Evolutionary conservation across 2,329 filamentous ascomycete species (phyloP), one percentile per base, ranked within the genome.

Genomic region (Fusarium humuli): DNA sequence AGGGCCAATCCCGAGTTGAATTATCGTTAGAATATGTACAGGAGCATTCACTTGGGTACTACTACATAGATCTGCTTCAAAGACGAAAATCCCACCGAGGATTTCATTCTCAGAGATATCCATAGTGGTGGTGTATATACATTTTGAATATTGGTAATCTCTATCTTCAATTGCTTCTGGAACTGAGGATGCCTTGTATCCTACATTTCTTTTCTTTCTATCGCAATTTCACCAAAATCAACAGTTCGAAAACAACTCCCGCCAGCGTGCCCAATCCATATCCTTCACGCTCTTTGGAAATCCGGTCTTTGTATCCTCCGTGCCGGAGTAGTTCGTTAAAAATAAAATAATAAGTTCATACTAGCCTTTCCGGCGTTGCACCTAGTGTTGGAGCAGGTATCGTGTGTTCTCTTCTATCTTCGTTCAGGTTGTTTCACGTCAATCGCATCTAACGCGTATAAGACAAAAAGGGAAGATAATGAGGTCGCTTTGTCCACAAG

Each of bases 1-100:
- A 81, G 84, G 70, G 86, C 86, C 14, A 89, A 89, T 61, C 86
- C 86, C 7, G 87, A 90, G 79, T 73, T 90, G 72, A 84, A 82
- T 62, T 89, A 90, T 75, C 81, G 79, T 64, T 81, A 69, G 9
- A 16, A 12, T 23, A 7, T 48, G 34, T 44, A 27, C 25, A 37
- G 49, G 12, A 32, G 20, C 27, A 20, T 14, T 32, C 16, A 32
- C 13, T 25, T 18, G 18, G 20, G 13, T 42, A 14, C 25, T 53
- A n/a, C 25, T 53, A n/a, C 25, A 20, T 41, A 14, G 16, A 47
- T 41, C 23, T 27, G 23, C 11, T 41, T 8, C 14, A 25, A 49
- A 25, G 32, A 14, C 11, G 49, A 34, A 29, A 25, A 13, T 37
- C 34, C 12, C 18, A 37, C 34, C 29, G 4, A 45, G 46, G 20